phyloP scores from a whole-genome alignment of 2,329 filamentous ascomycete genomes.

The Stachybotrys chartarum region DNA sequence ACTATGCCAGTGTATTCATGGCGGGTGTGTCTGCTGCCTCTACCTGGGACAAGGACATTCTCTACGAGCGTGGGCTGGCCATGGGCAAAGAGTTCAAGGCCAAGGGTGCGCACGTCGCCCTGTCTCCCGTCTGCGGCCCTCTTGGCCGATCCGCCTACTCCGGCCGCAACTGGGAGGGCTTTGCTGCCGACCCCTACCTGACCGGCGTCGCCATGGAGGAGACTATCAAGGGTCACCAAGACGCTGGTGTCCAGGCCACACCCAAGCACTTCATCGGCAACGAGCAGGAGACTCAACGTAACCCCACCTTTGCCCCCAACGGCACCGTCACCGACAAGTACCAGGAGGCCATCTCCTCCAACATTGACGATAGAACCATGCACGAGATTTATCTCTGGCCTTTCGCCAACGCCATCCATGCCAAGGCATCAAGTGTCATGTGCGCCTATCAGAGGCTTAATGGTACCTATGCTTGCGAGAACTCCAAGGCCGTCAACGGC shows the following conservation, averaged over 20 bases:
- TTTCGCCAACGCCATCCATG: conserved; percentile 23
- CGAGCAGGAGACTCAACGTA: conserved; percentile 26
- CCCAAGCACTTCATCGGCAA: conserved; percentile 32
- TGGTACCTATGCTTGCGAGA: conserved; percentile 42
- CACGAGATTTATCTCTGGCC: conserved; percentile 41
- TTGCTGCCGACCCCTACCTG: conserved; percentile 60
- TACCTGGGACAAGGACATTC: conserved; percentile 63
- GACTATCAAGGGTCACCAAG: conserved; percentile 25
- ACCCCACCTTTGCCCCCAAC: conserved; percentile 15
- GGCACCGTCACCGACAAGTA: conserved; percentile 11
- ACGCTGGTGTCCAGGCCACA: conserved; percentile 28
- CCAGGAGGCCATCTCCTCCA: conserved; percentile 26
- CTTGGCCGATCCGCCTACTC: conserved; percentile 33
- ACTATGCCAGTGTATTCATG: conserved; percentile 37
- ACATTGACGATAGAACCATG: conserved; percentile 52
- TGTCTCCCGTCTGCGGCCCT: conserved; percentile 37
- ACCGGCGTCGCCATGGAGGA: conserved; percentile 44
- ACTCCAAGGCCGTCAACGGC: conserved; percentile 38
- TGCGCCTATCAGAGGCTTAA: conserved; percentile 39
- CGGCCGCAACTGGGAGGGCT: conserved; percentile 61
- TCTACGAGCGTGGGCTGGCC: conserved; percentile 51
- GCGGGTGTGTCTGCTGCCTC: conserved; percentile 55
- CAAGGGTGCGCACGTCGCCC: conserved; percentile 66
- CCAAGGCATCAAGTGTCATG: conserved; percentile 30
- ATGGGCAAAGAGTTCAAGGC: conserved; percentile 55